Evolutionary conservation across 1,284 basidiomycete species (phyloP), one percentile per base, ranked within the genome.

Genomic region (Trametes sp.): DNA sequence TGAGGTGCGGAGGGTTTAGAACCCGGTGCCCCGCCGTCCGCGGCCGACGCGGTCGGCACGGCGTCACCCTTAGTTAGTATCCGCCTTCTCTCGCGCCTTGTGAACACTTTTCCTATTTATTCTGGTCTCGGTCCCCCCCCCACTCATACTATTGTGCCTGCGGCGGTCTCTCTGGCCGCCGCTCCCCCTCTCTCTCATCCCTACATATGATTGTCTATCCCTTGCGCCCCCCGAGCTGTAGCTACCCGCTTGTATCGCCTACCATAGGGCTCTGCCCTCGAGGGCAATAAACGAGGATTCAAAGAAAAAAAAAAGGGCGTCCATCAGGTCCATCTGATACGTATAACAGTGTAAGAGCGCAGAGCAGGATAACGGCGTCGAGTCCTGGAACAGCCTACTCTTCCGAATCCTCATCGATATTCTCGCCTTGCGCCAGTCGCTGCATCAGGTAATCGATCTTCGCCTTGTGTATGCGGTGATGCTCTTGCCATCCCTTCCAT

Each of bases 401-500:
- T 10, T 69, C 73, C 8, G 41, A 62, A 7, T 59, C 66, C 21
- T 70, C 74, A n/a, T 79, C 83, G 42, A 91, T 80, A 56, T 76
- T 81, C 71, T 89, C 85, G 16, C 90, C 90, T 46, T 80, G 81
- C 13, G 72, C 69, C 23, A 93, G 72, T 67, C 82, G 79, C 63
- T 85, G 78, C 41, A 92, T 88, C 41, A 91, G 82, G 75, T 92
- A 86, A 69, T 93, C 92, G 64, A 93, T 93, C 72, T 91, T 92
- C 21, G 85, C 81, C 72, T 93, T 93, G 74, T 94, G 92, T 70
- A 93, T 91, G 45, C 92, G 84, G 74, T 93, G 87, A 71, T 94
- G 92, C 69, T 94, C 92, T 73, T 94, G 92, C 92, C 92, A 94
- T 24, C 92, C 92, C 74, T 94, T 94, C 92, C 92, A 94, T 1